phyloP scores from a whole-genome alignment of 2,329 filamentous ascomycete species.

The Arachnopeziza araneosa region DNA sequence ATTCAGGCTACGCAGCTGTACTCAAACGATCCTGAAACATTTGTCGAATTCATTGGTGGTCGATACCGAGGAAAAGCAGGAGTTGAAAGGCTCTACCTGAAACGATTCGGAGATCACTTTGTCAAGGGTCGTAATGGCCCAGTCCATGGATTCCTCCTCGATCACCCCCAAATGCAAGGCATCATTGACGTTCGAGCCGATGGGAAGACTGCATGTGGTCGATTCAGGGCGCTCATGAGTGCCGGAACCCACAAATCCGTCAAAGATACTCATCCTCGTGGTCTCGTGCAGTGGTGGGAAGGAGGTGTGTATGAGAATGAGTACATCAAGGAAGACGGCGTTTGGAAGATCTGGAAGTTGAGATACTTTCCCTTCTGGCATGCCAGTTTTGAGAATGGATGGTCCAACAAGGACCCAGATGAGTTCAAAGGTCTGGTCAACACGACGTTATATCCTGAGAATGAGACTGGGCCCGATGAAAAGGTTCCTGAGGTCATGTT shows the following conservation, averaged over 20 bases:
- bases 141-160: conserved; percentile 49
- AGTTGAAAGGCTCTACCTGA: conserved; percentile 46
- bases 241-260: conserved; percentile 49
- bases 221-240: conserved; percentile 50
- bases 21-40: conserved; percentile 46
- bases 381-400: conserved; percentile 46
- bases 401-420: conserved; percentile 44
- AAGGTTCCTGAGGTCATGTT: conserved; percentile 48
- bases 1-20: conserved; percentile 43
- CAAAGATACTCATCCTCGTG: conserved; percentile 44
- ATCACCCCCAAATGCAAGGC: conserved; percentile 53
- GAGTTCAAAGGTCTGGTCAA: conserved; percentile 45
- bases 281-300: conserved; percentile 52
- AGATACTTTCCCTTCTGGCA: conserved; percentile 56
- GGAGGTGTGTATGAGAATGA: conserved; percentile 54
- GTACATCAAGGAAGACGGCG: conserved; percentile 49
- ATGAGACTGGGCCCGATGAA: conserved; percentile 46
- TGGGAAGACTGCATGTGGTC: conserved; percentile 43
- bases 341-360: conserved; percentile 49
- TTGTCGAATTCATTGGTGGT: conserved; percentile 50
- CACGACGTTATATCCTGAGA: conserved; percentile 42
- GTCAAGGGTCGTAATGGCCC: conserved; percentile 50
- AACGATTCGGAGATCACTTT: conserved; percentile 45
- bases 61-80: conserved; percentile 47
- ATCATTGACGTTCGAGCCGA: conserved; percentile 45